Conservation (phyloP, 805 yeast genomes). For the Candida namnaoensis region DNA sequence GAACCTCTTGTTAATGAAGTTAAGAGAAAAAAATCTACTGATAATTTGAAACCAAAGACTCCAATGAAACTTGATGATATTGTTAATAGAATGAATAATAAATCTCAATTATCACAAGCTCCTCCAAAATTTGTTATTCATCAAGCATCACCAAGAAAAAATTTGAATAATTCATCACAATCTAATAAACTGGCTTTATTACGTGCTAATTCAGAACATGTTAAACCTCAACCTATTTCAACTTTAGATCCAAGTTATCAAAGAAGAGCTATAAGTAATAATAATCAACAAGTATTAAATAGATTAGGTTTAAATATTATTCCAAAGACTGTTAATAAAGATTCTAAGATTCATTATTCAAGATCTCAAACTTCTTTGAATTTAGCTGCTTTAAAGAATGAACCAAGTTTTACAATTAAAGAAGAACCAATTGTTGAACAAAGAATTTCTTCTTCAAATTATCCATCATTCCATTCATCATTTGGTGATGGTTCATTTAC, state of each 20-base stretch:
- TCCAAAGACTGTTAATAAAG: constrained; percentile 7
- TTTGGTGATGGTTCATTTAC: constrained; percentile 1
- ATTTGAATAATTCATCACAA: too few relatives aligned
- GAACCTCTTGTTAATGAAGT: neutral
- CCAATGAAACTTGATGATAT: neutral
- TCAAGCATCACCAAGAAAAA: neutral
- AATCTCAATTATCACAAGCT: too few relatives aligned
- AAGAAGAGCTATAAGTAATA: constrained; percentile 7
- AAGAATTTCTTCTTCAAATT: constrained; percentile 16
- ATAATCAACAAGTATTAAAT: constrained; percentile 12
- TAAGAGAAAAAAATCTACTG: neutral
- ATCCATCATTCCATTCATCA: constrained; percentile 5
- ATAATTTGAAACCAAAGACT: neutral
- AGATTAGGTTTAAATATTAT: constrained; percentile 6
- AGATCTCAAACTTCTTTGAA: constrained; percentile 19
- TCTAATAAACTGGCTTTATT: too few relatives aligned
- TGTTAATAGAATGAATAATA: too few relatives aligned
- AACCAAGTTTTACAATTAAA: constrained; percentile 1
- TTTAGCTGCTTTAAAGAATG: constrained; percentile 12
- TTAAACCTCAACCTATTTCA: neutral
- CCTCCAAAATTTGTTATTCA: neutral
- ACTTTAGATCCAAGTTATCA: constrained; percentile 18
- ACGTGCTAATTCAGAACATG: too few relatives aligned
- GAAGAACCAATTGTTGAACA: constrained; percentile 2
- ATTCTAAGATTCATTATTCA: constrained; percentile 16